Conservation (phyloP, 176 grass and related monocot genomes). For the Canna indica region DNA sequence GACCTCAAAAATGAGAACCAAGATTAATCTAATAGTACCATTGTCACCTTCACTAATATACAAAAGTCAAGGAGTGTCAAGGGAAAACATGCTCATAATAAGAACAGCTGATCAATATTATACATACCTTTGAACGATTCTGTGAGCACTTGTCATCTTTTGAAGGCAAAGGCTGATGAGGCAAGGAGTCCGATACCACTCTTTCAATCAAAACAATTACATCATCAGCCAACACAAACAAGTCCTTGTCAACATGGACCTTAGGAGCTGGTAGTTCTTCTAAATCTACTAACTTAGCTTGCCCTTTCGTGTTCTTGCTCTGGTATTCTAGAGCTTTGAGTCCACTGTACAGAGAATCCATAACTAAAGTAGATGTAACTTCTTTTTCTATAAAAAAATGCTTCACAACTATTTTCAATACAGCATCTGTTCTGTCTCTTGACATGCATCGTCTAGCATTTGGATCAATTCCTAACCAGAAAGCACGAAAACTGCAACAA, state of each 20-base stretch:
- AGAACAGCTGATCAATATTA: background rate
- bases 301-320: constrained; percentile 31
- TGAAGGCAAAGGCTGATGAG: constrained; percentile 45
- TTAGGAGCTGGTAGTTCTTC: constrained; percentile 43
- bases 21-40: background rate
- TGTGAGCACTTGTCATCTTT: constrained; percentile 83
- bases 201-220: constrained; percentile 59
- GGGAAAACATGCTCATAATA: background rate
- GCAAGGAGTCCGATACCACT: constrained; percentile 57
- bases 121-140: constrained; percentile 41
- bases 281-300: constrained; percentile 37
- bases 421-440: constrained; percentile 18
- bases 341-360: constrained; percentile 20
- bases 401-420: constrained; percentile 22
- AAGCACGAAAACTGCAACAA: constrained; percentile 19
- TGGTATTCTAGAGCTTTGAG: constrained; percentile 10
- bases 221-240: constrained; percentile 84
- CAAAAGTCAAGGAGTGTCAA: background rate
- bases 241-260: constrained; percentile 40
- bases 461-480: constrained; percentile 17
- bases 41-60: background rate
- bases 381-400: constrained; percentile 23
- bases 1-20: background rate
- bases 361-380: constrained; percentile 19
- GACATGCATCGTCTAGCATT: constrained; percentile 1